These are phyloP conservation scores for Neoboletus brunneissimus DNA, from an alignment of 768 basidiomycete genomes.

Conservation along the genomic window DNA sequence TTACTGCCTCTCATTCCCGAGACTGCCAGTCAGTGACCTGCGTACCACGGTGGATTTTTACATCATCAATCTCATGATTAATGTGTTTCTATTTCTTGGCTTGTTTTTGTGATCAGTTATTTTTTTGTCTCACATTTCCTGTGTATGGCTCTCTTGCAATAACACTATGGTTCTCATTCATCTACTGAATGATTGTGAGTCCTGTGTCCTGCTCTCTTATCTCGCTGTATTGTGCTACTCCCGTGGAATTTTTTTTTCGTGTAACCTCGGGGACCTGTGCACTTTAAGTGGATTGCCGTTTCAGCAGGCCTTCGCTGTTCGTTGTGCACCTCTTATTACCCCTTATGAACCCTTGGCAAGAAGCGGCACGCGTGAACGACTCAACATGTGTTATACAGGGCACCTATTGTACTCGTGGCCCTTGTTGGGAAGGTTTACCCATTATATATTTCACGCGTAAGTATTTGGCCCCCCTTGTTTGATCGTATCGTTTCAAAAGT, in stretches of 20 bases:
- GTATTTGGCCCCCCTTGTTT: not conserved
- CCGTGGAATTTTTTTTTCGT: not conserved
- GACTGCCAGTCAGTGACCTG: no score
- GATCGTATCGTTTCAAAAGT: slow-evolving; percentile 6
- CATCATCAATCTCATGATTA: no score
- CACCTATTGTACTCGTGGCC: not conserved
- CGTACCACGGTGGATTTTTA: no score
- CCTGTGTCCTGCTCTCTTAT: not conserved
- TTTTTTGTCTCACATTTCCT: not conserved
- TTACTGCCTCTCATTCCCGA: not conserved
- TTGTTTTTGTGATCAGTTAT: not conserved
- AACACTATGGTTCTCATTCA: not conserved
- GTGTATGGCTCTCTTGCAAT: not conserved
- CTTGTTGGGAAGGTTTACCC: not conserved
- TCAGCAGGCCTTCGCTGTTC: not conserved
- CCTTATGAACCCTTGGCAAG: not conserved
- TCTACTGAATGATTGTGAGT: not conserved
- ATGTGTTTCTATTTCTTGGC: not conserved
- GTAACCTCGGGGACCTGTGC: not conserved
- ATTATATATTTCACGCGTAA: not conserved
- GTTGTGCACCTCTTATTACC: not conserved
- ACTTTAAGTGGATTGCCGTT: not conserved
- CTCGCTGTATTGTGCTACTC: not conserved
- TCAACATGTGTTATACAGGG: not conserved
- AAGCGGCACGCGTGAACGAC: not conserved